Base-by-base conservation (phyloP, 768 basidiomycete genomes). In the Stropharia rugosoannulata region DNA sequence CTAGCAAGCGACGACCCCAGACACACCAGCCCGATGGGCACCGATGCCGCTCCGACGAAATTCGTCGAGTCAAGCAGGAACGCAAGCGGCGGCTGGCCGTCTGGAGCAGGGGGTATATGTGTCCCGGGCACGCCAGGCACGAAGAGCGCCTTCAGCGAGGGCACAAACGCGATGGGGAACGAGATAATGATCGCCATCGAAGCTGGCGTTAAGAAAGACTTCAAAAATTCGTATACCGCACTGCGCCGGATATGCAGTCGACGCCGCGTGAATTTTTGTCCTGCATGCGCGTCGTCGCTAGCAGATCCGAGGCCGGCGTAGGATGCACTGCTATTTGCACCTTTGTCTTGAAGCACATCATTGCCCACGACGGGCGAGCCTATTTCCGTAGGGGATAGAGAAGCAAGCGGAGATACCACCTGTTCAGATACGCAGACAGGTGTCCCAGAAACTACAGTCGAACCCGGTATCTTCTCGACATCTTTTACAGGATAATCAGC, bases 71-170 rank as follows among this genome's bases (percentile, higher is more conserved):
- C 46, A 13, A 54, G 44, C 18, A 54, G 22, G 37, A 89, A 79
- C 0, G 82, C 77, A 15, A 89, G 80, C 0, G 87, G 87, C 1
- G 88, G 86, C 56, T 80, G 74, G 0, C 86, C 86, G 59, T 89
- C 87, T 0, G 87, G 87, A 0, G 84, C 83, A 19, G 71, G 43
- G 3, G 77, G 76, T 51, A 80, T 83, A 36, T 69, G 59, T 1
- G 73, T 69, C 1, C 75, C 74, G 1, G 75, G 69, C 3, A 83
- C 73, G 11, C 62, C 63, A 1, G 39, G 22, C 10, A 85, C 71
- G 59, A 89, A 88, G 3, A 89, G 73, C 0, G 78, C 83, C 59
- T 88, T 87, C 55, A 89, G 75, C 8, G 73, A 69, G 2, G 79
- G 77, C 1, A 86, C 64, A 18, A 88, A 70, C 1, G 86, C 77